These are phyloP conservation scores for Musa troglodytarum DNA, from an alignment of 176 grass and related monocot species.

Conservation along the genomic window DNA sequence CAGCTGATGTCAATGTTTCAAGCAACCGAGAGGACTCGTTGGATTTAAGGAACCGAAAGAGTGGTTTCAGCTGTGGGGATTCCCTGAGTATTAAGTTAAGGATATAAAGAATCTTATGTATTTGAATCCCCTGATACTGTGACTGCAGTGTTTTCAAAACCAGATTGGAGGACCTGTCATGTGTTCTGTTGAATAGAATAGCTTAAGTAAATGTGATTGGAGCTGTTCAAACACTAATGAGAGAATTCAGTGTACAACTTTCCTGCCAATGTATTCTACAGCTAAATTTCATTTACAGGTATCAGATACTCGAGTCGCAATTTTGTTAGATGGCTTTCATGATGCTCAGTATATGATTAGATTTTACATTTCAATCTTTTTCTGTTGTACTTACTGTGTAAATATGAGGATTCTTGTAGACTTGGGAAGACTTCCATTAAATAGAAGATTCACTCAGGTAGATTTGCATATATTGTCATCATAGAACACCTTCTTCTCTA, in stretches of 20 bases:
- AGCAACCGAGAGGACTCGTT: slow-evolving; percentile 41
- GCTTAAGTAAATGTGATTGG: neutral
- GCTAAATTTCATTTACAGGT: no score
- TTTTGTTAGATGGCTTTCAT: no score
- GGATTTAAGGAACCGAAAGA: slow-evolving; percentile 46
- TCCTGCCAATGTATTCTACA: neutral
- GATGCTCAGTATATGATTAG: no score
- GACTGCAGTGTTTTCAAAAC: neutral
- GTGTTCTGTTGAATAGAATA: neutral
- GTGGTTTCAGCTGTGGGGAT: slow-evolving; percentile 36
- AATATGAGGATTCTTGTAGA: no score
- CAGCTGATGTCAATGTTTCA: slow-evolving; percentile 41
- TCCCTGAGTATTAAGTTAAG: slow-evolving; percentile 53
- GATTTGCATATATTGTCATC: no score
- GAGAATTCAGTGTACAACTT: neutral
- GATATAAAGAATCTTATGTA: slow-evolving; percentile 30
- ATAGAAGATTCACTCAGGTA: no score
- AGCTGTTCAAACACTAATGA: neutral
- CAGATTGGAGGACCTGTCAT: neutral
- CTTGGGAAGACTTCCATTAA: no score
- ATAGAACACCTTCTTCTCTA: no score
- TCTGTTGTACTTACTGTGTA: no score
- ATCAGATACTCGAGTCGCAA: no score
- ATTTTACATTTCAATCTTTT: no score
- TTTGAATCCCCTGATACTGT: neutral